These are phyloP conservation scores for Aspergillus fumigatus DNA, from an alignment of 2,329 filamentous ascomycete genomes.

Conservation along the genomic window DNA sequence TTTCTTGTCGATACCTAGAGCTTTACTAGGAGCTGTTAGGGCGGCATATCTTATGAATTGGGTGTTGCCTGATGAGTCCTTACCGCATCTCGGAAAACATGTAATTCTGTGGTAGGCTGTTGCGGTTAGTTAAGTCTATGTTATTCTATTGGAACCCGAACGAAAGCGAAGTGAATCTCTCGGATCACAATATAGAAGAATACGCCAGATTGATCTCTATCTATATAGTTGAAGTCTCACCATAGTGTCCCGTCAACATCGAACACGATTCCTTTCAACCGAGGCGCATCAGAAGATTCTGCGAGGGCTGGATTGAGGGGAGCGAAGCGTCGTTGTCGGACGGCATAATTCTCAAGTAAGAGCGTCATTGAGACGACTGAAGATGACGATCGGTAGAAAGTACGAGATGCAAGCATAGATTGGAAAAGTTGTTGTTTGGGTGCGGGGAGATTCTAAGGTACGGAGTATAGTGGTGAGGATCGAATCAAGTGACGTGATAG, in stretches of 20 bases:
- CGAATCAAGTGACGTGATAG: not conserved
- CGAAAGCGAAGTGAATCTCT: not conserved
- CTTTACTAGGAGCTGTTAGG: conserved; percentile 33
- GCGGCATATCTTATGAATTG: not conserved
- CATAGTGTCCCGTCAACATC: conserved; percentile 94
- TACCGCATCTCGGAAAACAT: conserved; percentile 89
- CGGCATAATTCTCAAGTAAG: conserved; percentile 15
- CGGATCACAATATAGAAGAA: conserved; percentile 1
- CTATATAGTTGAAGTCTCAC: conserved; percentile 43
- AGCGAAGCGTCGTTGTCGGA: conserved; percentile 45
- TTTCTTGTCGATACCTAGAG: conserved; percentile 65
- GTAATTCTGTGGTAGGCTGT: conserved; percentile 82
- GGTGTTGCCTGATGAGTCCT: not conserved
- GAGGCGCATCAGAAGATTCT: conserved; percentile 32
- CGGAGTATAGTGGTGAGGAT: not conserved
- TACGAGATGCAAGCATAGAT: conserved; percentile 1
- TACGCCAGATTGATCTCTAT: not conserved
- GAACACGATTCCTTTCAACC: conserved; percentile 65
- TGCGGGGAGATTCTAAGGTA: not conserved
- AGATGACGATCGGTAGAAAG: not conserved
- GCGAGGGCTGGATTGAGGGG: conserved; percentile 40
- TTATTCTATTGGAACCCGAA: not conserved
- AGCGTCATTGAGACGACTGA: conserved; percentile 19
- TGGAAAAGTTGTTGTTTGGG: not conserved
- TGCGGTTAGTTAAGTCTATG: not conserved